Conservation (phyloP, 768 basidiomycete species). For the Dacryopinax primogenitus region DNA sequence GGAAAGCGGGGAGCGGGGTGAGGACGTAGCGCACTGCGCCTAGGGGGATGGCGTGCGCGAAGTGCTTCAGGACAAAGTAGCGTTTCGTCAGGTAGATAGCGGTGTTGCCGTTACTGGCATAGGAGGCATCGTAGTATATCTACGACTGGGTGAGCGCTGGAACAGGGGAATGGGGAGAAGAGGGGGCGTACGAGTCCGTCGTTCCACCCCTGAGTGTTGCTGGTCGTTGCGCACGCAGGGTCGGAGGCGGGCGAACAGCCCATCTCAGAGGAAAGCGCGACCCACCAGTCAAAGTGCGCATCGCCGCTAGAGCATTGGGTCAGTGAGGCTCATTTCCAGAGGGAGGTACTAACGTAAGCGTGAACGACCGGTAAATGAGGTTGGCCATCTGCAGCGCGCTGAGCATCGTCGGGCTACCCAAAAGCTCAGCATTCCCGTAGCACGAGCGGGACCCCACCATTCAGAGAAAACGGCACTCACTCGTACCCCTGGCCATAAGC, state of each 20-base stretch:
- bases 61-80: conserved; percentile 20
- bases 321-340: background rate
- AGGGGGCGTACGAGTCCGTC: conserved; percentile 21
- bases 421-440: background rate
- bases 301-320: conserved; percentile 26
- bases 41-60: conserved; percentile 14
- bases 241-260: conserved; percentile 32
- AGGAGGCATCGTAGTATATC: conserved; percentile 34
- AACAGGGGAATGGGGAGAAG: background rate
- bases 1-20: background rate
- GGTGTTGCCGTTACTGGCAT: conserved; percentile 18
- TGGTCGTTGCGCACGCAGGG: conserved; percentile 27
- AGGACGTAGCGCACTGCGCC: background rate
- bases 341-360: conserved; percentile 19
- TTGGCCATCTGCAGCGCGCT: conserved; percentile 19
- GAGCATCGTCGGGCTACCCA: conserved; percentile 19
- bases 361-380: conserved; percentile 20
- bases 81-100: conserved; percentile 20
- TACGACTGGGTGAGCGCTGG: conserved; percentile 11
- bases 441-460: background rate
- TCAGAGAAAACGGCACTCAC: conserved; percentile 1
- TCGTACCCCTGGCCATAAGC: conserved; percentile 17
- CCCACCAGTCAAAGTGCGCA: conserved; percentile 18
- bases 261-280: conserved; percentile 22
- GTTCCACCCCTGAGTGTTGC: conserved; percentile 35